A percentile compares a stretch with the other conserved stretches of the same genome.
phyloP scores from a whole-genome alignment of 2,329 filamentous ascomycete genomes.

The Colletotrichum shisoi region DNA sequence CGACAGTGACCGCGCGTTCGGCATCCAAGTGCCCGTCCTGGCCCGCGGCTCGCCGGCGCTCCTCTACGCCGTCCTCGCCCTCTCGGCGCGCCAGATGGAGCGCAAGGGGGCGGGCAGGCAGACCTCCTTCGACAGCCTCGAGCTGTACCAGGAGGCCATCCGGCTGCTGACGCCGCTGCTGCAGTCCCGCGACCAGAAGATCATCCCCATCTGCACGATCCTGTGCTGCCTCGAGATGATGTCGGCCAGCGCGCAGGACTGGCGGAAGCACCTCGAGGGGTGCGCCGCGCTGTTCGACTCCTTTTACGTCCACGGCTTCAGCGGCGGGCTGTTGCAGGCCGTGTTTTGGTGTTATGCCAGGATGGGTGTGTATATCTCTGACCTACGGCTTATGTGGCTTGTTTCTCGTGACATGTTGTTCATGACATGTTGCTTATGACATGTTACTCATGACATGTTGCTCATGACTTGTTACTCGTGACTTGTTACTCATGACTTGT shows the following conservation, averaged over 20 bases:
- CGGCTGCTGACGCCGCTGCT: conserved; percentile 51
- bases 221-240: conserved; percentile 56
- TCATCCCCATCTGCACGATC: conserved; percentile 52
- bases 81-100: conserved; percentile 64
- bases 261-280: conserved; percentile 65
- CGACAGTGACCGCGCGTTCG: conserved; percentile 61
- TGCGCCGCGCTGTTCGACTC: conserved; percentile 64
- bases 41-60: conserved; percentile 57
- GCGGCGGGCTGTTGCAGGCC: conserved; percentile 60
- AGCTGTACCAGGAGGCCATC: conserved; percentile 64
- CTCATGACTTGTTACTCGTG: not conserved
- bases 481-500: no score
- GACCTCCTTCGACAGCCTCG: conserved; percentile 60
- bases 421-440: no score
- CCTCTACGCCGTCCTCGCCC: conserved; percentile 60
- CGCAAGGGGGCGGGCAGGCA: conserved; percentile 53
- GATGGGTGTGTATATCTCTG: conserved; percentile 54
- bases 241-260: conserved; percentile 55
- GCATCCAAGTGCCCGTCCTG: conserved; percentile 59
- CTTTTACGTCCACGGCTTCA: conserved; percentile 62
- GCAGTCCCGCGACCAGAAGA: conserved; percentile 46
- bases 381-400: not conserved
- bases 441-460: not conserved
- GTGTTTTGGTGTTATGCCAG: conserved; percentile 68
- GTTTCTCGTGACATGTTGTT: conserved; percentile 20